phyloP scores from a whole-genome alignment of 306 rosid species.

The Vigna reflexopilosa region DNA sequence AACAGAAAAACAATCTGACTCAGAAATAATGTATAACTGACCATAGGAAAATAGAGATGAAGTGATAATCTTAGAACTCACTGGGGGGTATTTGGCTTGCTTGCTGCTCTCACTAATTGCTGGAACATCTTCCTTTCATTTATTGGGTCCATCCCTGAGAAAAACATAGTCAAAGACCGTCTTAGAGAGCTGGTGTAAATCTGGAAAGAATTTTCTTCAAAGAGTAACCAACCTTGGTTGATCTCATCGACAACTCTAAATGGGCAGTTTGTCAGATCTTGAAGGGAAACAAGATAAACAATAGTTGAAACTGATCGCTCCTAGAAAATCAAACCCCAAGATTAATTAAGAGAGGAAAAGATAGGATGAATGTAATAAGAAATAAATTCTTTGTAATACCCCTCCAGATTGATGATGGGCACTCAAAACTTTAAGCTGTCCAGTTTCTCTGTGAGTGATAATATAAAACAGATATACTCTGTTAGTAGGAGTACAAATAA shows the following conservation, averaged over 20 bases:
- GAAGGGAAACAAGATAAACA: slow-evolving; percentile 96
- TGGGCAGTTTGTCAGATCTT: slow-evolving; percentile 96
- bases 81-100: slow-evolving; percentile 98
- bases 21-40: slow-evolving; percentile 17
- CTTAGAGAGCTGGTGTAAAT: slow-evolving; percentile 35
- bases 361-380: slow-evolving; percentile 36
- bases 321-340: slow-evolving; percentile 50
- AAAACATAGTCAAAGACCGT: slow-evolving; percentile 34
- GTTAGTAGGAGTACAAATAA: slow-evolving; percentile 24
- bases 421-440: slow-evolving; percentile 85
- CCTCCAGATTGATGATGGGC: slow-evolving; percentile 99
- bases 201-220: slow-evolving; percentile 30
- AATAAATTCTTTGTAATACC: slow-evolving; percentile 56
- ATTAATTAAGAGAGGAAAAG: slow-evolving; percentile 17
- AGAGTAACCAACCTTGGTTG: slow-evolving; percentile 77
- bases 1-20: background rate
- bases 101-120: slow-evolving; percentile 95
- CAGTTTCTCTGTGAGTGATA: slow-evolving; percentile 63
- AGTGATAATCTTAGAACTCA: slow-evolving; percentile 51
- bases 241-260: slow-evolving; percentile 99
- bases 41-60: slow-evolving; percentile 22
- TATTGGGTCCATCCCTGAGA: slow-evolving; percentile 95
- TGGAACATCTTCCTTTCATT: slow-evolving; percentile 99
- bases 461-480: slow-evolving; percentile 24
- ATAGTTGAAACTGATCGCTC: slow-evolving; percentile 97